Percentiles rank a stretch among this genome's conserved stretches.
Conservation (phyloP, 225 moss, liverwort and hornwort species). For the Physcomitrellopsis africana region DNA sequence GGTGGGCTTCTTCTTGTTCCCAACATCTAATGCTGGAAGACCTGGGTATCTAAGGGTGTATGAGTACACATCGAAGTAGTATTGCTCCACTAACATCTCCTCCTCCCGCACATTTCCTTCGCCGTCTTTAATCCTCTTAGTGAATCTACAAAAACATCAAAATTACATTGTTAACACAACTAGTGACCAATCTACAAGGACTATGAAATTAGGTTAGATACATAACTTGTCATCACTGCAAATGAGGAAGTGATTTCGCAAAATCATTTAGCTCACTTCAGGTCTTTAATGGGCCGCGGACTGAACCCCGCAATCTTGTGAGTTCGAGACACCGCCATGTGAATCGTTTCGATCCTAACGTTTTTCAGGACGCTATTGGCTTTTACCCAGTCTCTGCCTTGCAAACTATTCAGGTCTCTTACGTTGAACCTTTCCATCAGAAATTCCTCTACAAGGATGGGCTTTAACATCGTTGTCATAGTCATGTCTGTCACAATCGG, state of each 20-base stretch:
- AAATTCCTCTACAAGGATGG: constrained; percentile 46
- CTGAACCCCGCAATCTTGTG: constrained; percentile 70
- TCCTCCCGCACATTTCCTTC: constrained; percentile 31
- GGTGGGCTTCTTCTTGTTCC: constrained; percentile 44
- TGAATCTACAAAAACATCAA: constrained; percentile 25
- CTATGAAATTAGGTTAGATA: background rate
- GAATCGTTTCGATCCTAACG: constrained; percentile 52
- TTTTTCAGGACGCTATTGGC: constrained; percentile 63
- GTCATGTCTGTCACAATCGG: constrained; percentile 54
- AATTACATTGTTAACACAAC: background rate
- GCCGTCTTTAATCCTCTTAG: constrained; percentile 35
- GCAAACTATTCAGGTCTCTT: constrained; percentile 38
- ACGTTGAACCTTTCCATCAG: constrained; percentile 52
- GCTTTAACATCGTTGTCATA: constrained; percentile 70
- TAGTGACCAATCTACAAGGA: background rate
- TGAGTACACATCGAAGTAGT: constrained; percentile 37
- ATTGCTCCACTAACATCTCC: constrained; percentile 39
- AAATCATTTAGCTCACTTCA: constrained; percentile 40
- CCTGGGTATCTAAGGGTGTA: constrained; percentile 32
- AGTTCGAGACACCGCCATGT: constrained; percentile 36
- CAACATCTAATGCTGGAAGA: constrained; percentile 52
- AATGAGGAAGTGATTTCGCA: background rate
- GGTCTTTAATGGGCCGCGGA: constrained; percentile 38
- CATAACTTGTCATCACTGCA: background rate
- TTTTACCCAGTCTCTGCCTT: constrained; percentile 53